phyloP scores from a whole-genome alignment of 352 stramenopile species.

The Elongisporangium anandrum region DNA sequence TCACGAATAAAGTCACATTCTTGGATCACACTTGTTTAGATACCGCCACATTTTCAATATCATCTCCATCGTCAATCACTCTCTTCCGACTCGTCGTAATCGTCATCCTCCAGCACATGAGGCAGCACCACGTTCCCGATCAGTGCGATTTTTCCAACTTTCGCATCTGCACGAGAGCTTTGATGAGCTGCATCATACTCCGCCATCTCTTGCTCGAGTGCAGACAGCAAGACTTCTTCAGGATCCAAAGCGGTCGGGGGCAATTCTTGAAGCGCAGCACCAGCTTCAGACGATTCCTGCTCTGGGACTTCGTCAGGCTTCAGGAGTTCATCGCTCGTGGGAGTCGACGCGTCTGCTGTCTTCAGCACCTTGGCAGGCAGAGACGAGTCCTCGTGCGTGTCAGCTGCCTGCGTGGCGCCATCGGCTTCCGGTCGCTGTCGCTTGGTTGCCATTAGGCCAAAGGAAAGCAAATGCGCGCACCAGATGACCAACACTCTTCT shows the following conservation, averaged over 20 bases:
- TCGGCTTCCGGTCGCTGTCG: too few relatives aligned
- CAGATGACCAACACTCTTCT: too few relatives aligned
- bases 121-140: slow-evolving; percentile 6
- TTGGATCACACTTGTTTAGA: background rate
- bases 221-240: slow-evolving; percentile 25
- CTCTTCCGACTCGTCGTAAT: slow-evolving; percentile 30
- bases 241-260: background rate
- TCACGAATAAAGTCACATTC: background rate
- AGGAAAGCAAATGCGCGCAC: too few relatives aligned
- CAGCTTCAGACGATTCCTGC: too few relatives aligned
- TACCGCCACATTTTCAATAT: background rate
- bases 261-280: too few relatives aligned
- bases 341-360: too few relatives aligned
- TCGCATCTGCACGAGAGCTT: background rate
- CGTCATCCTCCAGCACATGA: slow-evolving; percentile 21
- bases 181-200: slow-evolving; percentile 10
- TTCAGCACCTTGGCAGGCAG: too few relatives aligned
- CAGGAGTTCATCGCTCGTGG: too few relatives aligned
- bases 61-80: slow-evolving; percentile 7
- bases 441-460: too few relatives aligned
- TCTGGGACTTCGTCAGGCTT: too few relatives aligned
- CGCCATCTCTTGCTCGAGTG: slow-evolving; percentile 28
- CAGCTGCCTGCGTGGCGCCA: too few relatives aligned
- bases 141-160: background rate
- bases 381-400: too few relatives aligned